Base-by-base conservation (phyloP, 495 filamentous ascomycete species). In the Hypoxylon fuscum region DNA sequence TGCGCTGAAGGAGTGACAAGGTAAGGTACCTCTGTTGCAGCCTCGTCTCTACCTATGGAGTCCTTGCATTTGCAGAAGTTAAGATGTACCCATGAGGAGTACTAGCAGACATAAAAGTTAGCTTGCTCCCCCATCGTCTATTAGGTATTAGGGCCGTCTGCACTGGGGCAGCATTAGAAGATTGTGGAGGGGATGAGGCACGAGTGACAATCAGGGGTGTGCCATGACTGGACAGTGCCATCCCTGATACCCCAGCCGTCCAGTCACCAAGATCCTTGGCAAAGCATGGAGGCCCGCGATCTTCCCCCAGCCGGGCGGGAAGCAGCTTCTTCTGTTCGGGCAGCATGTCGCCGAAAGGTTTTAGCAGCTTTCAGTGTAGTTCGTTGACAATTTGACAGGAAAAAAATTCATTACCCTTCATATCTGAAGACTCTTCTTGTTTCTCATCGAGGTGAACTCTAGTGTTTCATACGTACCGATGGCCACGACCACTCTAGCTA, bases 211-310 rank as follows among this genome's bases (percentile, higher is more conserved):
- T 37, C 47, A 56, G 52, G 50, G 57, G 40, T 62, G 59, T 37
- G 51, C 40, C 58, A 62, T 55, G 50, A 45, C 18, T 55, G 58
- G 58, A 62, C 41, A 43, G 43, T 61, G 45, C 52, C 48, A 57
- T 62, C 63, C 63, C 56, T 57, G 55, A 49, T 53, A 56, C 50
- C 63, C 63, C 63, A 54, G 63, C 47, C 32, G 49, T 44, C 51
- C 52, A 66, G 62, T 56, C 34, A 50, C 45, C 50, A 27, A 29
- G 8, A 57, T 40, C 9, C 57, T 66, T 66, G 63, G 57, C 63
- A 44, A n/a, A 49, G 47, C 47, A 66, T 61, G 53, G 63, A 53
- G 63, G 31, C 41, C 57, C 63, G 52, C 63, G 41, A 62, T 41
- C 46, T 57, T 66, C 53, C 63, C 52, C 42, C 48, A 60, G 47